Evolutionary conservation across 2,329 filamentous ascomycete genomes (phyloP).

Genomic region (Phialocephala subalpina): DNA sequence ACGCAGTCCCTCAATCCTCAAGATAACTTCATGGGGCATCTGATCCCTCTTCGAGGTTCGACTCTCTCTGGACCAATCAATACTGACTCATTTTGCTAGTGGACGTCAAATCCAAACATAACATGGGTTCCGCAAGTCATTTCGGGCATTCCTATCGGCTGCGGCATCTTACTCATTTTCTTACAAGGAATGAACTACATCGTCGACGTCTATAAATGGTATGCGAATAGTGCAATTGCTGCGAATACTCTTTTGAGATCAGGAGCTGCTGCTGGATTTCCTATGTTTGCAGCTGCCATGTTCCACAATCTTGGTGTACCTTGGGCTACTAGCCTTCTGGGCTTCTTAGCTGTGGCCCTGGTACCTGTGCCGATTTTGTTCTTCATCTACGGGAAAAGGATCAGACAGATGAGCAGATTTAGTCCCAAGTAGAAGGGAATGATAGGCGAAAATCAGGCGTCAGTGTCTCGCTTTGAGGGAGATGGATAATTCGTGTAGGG

Average conservation of each 20-base stretch:
- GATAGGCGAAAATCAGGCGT: too few relatives aligned
- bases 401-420: slow-evolving; percentile 43
- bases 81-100: slow-evolving; percentile 33
- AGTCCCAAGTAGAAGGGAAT: slow-evolving; percentile 17
- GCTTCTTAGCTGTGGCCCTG: slow-evolving; percentile 45
- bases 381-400: slow-evolving; percentile 43
- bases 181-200: slow-evolving; percentile 54
- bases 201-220: slow-evolving; percentile 51
- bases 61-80: too few relatives aligned
- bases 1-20: too few relatives aligned
- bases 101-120: slow-evolving; percentile 51
- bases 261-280: slow-evolving; percentile 31
- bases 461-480: too few relatives aligned
- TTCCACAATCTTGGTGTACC: slow-evolving; percentile 49
- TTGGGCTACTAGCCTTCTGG: slow-evolving; percentile 51
- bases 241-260: slow-evolving; percentile 28
- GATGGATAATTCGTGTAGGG: too few relatives aligned
- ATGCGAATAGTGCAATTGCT: slow-evolving; percentile 35
- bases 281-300: slow-evolving; percentile 49
- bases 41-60: too few relatives aligned
- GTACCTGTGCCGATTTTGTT: slow-evolving; percentile 48
- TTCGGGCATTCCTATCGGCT: slow-evolving; percentile 50
- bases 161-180: slow-evolving; percentile 53
- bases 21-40: too few relatives aligned
- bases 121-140: slow-evolving; percentile 52